Evolutionary conservation across 129 eudicot species (phyloP), one percentile per base, ranked within the genome.

Genomic region (Pseudognaphalium luteoalbum): DNA sequence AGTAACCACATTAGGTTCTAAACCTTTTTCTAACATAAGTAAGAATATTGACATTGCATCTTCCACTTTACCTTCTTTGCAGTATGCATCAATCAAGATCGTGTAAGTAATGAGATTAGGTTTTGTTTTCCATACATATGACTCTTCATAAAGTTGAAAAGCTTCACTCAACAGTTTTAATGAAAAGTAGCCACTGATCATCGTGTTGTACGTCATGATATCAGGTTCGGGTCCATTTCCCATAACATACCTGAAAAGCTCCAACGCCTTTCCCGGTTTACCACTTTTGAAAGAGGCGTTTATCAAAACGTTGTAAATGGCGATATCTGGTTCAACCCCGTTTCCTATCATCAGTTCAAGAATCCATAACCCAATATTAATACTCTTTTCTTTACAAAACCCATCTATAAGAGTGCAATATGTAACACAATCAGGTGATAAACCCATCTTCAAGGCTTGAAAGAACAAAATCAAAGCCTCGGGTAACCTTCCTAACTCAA

Each of bases 121-220:
- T 72, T 66, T 47, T 47, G 33, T 41, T 41, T 22, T 66, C 30
- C 72, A 35, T 15, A n/a, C 30, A 20, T 74, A 30, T 54, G 70
- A 17, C 78, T 81, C 82, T 85, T 87, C 59, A 32, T 65, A 87
- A 59, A 85, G 59, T n/a, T 75, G 81, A 76, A 87, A 37, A 3
- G 90, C 92, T 66, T 85, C 84, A n/a, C 14, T 66, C 74, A 85
- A 42, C 91, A 61, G 78, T 47, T 86, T 75, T 20, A 39, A 68
- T 52, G 75, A 78, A 81, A 92, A 87, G 54, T 82, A 87, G 4
- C 96, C 96, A 58, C 84, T 81, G 21, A 90, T 85, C 69, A 90
- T 79, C 6, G 89, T 90, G 86, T 90, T 90, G 76, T 79, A 90
- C 33, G 96, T 87, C 83, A 90, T 85, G n/a, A 84, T 84, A 83